Base-by-base conservation (phyloP, 345 rosid genomes). In the Streptanthus diversifolius region DNA sequence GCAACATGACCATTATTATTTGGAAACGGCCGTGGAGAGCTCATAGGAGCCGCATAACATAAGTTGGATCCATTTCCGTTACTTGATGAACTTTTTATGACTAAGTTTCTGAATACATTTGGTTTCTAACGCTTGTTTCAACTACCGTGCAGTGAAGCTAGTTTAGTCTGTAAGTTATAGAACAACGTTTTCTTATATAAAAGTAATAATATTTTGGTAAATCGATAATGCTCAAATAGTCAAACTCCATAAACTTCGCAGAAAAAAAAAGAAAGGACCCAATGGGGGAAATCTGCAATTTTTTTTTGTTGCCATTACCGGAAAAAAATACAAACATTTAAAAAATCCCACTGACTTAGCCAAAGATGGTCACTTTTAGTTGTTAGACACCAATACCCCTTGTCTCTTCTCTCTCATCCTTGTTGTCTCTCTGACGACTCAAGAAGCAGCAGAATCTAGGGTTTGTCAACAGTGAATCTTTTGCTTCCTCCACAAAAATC, bases 381-480 rank as follows among this genome's bases (percentile, higher is more conserved):
- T 44, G 2, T 22, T 32, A 56, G 13, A 27, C 24, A 49, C 68
- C 51, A 45, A 21, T 44, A 6, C 10, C 43, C 32, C 62, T 68
- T 39, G 4, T 7, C 66, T 22, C 33, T 6, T 63, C 25, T 67
- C 75, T 68, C 68, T 70, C 59, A 56, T 64, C 32, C 74, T 67
- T 37, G 53, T 67, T 45, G 53, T 61, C 64, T 70, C 77, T 44
- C 73, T 64, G 49, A 44, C 62, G 63, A 22, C 71, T 72, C 58
- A 3, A 27, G 58, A 54, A 57, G 72, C 55, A 66, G 60, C 65
- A 59, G 70, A 77, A 57, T 71, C 81, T 79, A 74, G 81, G 85
- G 81, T 80, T 80, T 82, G 17, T 36, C 4, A 15, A 56, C 75
- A 56, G 78, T 80, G 68, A 77, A 74, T 73, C 81, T 80, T 80